A percentile compares a stretch with the other conserved stretches of the same genome.
Conservation (phyloP, 495 filamentous ascomycete genomes). For the Neurospora cerealis region DNA sequence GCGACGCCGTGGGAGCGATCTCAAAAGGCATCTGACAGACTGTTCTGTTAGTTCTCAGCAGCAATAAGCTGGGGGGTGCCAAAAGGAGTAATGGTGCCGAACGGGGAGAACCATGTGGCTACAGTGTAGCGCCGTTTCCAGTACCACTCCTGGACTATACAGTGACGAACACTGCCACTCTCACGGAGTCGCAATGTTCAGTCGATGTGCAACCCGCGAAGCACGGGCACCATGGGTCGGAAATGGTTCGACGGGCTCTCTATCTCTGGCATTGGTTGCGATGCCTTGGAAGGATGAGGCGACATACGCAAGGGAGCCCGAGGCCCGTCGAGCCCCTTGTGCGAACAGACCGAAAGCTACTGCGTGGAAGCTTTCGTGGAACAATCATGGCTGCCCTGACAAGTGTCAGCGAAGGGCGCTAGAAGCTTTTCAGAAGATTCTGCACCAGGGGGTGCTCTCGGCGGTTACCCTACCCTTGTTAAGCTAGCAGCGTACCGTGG, state of each 20-base stretch:
- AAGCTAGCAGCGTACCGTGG: background rate
- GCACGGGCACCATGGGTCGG: background rate
- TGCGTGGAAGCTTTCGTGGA: background rate
- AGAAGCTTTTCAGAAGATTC: slow-evolving; percentile 16
- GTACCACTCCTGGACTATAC: background rate
- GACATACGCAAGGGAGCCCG: background rate
- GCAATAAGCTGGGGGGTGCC: background rate
- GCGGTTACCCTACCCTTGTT: background rate
- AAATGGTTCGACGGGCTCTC: background rate
- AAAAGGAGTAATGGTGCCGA: background rate
- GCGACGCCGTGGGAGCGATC: background rate
- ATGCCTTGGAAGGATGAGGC: background rate
- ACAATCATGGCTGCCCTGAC: background rate
- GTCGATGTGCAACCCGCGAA: background rate
- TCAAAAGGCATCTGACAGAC: background rate
- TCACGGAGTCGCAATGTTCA: background rate
- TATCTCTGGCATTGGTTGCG: background rate
- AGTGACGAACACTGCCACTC: background rate
- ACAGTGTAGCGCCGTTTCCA: background rate
- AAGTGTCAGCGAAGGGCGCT: slow-evolving; percentile 7
- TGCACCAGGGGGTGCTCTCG: background rate
- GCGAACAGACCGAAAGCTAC: background rate
- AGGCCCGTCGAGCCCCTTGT: background rate
- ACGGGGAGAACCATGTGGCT: background rate
- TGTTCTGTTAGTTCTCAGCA: background rate